Conservation (phyloP, 768 basidiomycete species). For the Nidularia pulvinata region DNA sequence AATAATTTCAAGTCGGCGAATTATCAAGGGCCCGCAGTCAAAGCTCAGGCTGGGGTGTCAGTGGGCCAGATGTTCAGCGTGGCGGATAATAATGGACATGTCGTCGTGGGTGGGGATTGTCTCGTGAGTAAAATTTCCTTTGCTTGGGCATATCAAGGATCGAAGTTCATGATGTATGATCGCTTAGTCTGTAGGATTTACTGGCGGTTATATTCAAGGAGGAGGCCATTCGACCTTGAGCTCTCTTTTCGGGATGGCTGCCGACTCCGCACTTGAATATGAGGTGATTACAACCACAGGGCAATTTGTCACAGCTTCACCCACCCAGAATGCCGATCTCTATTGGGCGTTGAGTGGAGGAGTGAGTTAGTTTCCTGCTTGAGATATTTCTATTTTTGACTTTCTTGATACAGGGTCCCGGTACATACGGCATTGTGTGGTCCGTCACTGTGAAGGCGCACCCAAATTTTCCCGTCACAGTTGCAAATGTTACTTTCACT, state of each 20-base stretch:
- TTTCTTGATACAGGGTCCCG: not conserved
- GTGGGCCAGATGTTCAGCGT: not conserved
- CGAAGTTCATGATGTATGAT: not conserved
- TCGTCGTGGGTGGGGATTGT: not conserved
- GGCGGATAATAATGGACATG: not conserved
- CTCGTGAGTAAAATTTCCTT: not conserved
- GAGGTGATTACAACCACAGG: not conserved
- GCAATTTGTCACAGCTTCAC: not conserved
- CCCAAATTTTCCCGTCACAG: not conserved
- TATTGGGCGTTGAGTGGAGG: not conserved
- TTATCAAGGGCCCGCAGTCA: not conserved
- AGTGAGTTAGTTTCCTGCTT: not conserved
- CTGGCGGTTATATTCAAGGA: not conserved
- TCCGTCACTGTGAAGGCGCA: not conserved
- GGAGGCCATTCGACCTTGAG: not conserved
- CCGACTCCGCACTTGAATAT: not conserved
- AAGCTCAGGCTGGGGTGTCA: not conserved
- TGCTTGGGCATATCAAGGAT: not conserved
- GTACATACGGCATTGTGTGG: not conserved
- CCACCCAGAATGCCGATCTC: not conserved
- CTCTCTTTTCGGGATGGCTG: not conserved
- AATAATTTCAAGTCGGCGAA: not conserved
- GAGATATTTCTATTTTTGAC: not conserved
- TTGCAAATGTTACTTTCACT: not conserved
- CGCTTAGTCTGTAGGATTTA: not conserved